Conservation (phyloP, 345 rosid species). For the Stellera chamaejasme region DNA sequence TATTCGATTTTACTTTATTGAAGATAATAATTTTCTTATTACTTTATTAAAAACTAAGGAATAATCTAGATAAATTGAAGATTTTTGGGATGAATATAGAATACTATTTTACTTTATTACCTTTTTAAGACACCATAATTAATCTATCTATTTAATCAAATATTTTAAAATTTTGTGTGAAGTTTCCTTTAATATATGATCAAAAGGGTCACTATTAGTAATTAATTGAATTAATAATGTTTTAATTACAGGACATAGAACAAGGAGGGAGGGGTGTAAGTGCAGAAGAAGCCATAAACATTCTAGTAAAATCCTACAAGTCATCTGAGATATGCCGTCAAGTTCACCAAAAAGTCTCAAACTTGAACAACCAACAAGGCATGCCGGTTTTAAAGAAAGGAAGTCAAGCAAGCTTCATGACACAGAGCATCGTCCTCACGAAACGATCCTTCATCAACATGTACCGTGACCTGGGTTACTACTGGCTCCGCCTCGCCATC, state of each 20-base stretch:
- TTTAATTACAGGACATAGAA: constrained; percentile 18
- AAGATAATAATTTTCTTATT: no score
- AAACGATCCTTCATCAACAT: constrained; percentile 47
- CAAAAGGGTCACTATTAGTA: no score
- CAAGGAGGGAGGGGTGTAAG: constrained; percentile 11
- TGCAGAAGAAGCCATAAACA: constrained; percentile 17
- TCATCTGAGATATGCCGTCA: constrained; percentile 9
- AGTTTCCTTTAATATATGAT: no score
- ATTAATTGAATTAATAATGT: neutral
- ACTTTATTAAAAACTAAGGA: no score
- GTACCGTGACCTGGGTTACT: constrained; percentile 54
- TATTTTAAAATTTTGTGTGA: no score
- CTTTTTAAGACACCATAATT: no score
- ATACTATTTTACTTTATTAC: no score
- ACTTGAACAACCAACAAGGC: constrained; percentile 16
- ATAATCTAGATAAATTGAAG: no score
- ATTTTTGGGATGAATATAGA: no score
- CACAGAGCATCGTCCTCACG: constrained; percentile 31
- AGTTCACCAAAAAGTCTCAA: constrained; percentile 8
- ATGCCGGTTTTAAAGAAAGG: constrained; percentile 20
- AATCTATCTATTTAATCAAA: no score
- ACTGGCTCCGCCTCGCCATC: constrained; percentile 44
- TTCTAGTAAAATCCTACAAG: constrained; percentile 19
- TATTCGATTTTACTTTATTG: no score
- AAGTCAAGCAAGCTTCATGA: constrained; percentile 34